Conservation (phyloP, 1,139 yeast species). For the Candida tetrigidarum region DNA sequence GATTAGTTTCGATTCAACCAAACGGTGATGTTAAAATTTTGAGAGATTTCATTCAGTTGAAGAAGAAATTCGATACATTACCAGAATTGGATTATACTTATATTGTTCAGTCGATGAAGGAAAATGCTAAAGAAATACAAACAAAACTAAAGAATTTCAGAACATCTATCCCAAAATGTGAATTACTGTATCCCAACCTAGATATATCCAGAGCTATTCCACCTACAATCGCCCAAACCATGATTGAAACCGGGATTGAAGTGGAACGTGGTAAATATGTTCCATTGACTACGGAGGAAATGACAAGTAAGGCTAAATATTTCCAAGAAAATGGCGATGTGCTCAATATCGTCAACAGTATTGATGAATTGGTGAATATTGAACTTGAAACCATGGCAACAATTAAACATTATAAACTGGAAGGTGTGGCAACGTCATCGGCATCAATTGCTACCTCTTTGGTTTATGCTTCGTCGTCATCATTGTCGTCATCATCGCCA, state of each 20-base stretch:
- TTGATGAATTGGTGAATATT: conserved; percentile 27
- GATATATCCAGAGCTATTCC: conserved; percentile 56
- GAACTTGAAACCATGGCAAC: conserved; percentile 14
- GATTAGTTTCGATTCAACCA: conserved; percentile 66
- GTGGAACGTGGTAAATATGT: conserved; percentile 52
- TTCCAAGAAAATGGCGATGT: conserved; percentile 40
- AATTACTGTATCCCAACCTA: conserved; percentile 51
- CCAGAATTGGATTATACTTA: conserved; percentile 30
- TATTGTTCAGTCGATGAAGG: conserved; percentile 29
- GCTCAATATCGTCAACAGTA: conserved; percentile 22
- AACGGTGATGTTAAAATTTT: conserved; percentile 60
- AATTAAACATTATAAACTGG: background rate
- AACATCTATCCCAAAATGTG: conserved; percentile 41
- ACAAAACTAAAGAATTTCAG: conserved; percentile 27
- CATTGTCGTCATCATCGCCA: background rate
- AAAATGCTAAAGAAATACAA: conserved; percentile 30
- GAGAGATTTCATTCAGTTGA: conserved; percentile 57
- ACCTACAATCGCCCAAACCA: conserved; percentile 39
- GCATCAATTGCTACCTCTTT: background rate
- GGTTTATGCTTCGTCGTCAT: background rate
- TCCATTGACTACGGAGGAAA: conserved; percentile 40
- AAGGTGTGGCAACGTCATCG: background rate
- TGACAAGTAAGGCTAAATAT: conserved; percentile 40
- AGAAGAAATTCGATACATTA: conserved; percentile 46
- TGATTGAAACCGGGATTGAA: conserved; percentile 53